Base-by-base conservation (phyloP, 2,329 filamentous ascomycete genomes). In the Ophiosphaerella herpotricha region DNA sequence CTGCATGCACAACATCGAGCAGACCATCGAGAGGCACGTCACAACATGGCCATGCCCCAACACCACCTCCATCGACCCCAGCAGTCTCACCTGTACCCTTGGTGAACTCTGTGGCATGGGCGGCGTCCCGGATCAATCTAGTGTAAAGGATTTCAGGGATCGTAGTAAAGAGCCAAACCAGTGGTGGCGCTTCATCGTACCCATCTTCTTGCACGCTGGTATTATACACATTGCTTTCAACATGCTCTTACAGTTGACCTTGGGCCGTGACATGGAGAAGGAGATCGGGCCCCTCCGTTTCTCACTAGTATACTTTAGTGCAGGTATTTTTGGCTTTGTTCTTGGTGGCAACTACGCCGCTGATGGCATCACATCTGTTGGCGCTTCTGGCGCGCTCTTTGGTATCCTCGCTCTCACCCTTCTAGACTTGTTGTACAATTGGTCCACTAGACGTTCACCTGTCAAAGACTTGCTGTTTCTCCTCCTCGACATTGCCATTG, bases 141-240 rank as follows among this genome's bases (percentile, higher is more conserved):
- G 71, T 14, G 70, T 70, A 23, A 77, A 78, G 36, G 72, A 75
- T 37, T 67, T 82, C 43, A 81, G 85, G 61, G 80, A 86, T 52
- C 70, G 72, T 8, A 76, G 85, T 1, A 78, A 87, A 2, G 81
- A 84, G 53, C 94, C 94, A 0, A 86, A 97, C 69, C 94, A 99
- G 73, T 99, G 94, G 94, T 99, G 84, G 75, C 89, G 94, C 53
- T 97, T 99, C 77, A 97, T 99, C 67, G 78, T 88, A 1, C 93
- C 94, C 34, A 97, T 99, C 54, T 99, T 99, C 77, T 79, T 99
- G 64, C 94, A 99, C 67, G 91, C 91, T 1, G 94, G 94, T 12
- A 76, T 99, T 48, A 87, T 99, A 55, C 94, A 99, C 70, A 97
- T 99, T 50, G 90, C 85, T 13, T 97, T 97, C 81, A 99, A 99